Evolutionary conservation across 2,329 filamentous ascomycete species (phyloP).

Genomic region (Aspergillus uvarum): DNA sequence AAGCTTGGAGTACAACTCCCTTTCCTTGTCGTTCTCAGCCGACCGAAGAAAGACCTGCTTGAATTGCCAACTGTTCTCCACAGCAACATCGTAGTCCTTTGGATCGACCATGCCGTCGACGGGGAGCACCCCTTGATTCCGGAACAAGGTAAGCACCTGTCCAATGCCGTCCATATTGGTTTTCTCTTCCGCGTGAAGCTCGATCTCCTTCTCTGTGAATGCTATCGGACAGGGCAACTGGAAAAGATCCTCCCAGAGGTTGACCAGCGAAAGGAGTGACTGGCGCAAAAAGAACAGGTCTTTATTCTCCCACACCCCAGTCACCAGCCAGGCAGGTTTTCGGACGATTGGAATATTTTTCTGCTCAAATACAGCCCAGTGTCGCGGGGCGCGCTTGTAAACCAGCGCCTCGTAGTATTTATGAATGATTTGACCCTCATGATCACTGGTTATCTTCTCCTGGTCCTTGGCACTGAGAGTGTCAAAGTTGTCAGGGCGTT

Average conservation of each 20-base stretch:
- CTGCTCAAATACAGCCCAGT: slow-evolving; percentile 30
- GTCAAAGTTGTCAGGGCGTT: slow-evolving; percentile 30
- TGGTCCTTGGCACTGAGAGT: slow-evolving; percentile 26
- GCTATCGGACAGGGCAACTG: slow-evolving; percentile 23
- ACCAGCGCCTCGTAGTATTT: slow-evolving; percentile 38
- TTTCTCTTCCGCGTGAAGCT: slow-evolving; percentile 28
- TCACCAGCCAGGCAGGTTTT: slow-evolving; percentile 35
- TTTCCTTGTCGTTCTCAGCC: slow-evolving; percentile 25
- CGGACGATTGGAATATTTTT: slow-evolving; percentile 19
- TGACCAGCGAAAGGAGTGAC: slow-evolving; percentile 25
- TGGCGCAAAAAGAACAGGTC: slow-evolving; percentile 36
- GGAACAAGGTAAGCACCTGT: slow-evolving; percentile 30
- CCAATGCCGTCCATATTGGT: slow-evolving; percentile 34
- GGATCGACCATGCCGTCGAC: slow-evolving; percentile 35
- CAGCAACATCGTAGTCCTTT: slow-evolving; percentile 26
- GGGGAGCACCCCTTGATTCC: slow-evolving; percentile 28
- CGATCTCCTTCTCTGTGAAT: slow-evolving; percentile 24
- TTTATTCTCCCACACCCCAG: slow-evolving; percentile 31
- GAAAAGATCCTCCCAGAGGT: slow-evolving; percentile 24
- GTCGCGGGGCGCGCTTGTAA: slow-evolving; percentile 27
- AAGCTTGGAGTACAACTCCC: slow-evolving; percentile 23
- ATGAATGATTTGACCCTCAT: slow-evolving; percentile 35
- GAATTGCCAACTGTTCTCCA: slow-evolving; percentile 20
- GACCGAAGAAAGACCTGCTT: slow-evolving; percentile 25
- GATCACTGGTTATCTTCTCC: slow-evolving; percentile 25